Evolutionary conservation across 2,329 filamentous ascomycete genomes (phyloP).

Genomic region (Cyclaneusma minus): DNA sequence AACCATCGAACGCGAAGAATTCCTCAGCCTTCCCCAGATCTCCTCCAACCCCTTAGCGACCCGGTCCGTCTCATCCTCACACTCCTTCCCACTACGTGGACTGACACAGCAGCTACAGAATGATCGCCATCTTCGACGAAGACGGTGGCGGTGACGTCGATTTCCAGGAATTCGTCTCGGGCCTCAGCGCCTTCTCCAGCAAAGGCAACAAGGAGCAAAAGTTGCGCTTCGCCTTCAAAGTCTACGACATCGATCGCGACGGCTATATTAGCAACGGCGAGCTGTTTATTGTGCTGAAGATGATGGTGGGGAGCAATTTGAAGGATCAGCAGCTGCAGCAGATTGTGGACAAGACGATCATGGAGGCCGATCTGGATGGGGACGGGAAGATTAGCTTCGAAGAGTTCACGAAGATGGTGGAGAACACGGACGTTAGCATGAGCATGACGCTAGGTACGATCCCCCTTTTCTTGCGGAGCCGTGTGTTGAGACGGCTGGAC

Average conservation of each 20-base stretch:
- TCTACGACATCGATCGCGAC: constrained; percentile 98
- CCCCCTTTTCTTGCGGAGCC: too few species aligned
- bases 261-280: constrained; percentile 98
- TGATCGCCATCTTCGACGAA: constrained; percentile 99
- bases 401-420: constrained; percentile 98
- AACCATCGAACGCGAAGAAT: constrained; percentile 96
- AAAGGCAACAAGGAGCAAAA: constrained; percentile 99
- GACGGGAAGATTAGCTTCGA: constrained; percentile 99
- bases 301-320: constrained; percentile 99
- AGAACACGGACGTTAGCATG: constrained; percentile 72
- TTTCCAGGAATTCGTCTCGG: constrained; percentile 96
- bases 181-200: constrained; percentile 86
- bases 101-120: constrained; percentile 32
- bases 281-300: constrained; percentile 98
- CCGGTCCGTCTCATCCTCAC: constrained; percentile 34
- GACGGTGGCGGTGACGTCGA: constrained; percentile 96
- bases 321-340: constrained; percentile 98
- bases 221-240: constrained; percentile 93
- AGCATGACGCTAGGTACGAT: constrained; percentile 58
- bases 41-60: constrained; percentile 95
- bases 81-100: constrained; percentile 1
- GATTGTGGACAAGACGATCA: constrained; percentile 99
- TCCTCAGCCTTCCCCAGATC: constrained; percentile 91
- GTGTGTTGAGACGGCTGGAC: constrained; percentile 3
- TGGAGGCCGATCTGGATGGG: constrained; percentile 92